These are phyloP conservation scores for Adansonia digitata DNA, from an alignment of 345 rosid genomes.

Conservation along the genomic window DNA sequence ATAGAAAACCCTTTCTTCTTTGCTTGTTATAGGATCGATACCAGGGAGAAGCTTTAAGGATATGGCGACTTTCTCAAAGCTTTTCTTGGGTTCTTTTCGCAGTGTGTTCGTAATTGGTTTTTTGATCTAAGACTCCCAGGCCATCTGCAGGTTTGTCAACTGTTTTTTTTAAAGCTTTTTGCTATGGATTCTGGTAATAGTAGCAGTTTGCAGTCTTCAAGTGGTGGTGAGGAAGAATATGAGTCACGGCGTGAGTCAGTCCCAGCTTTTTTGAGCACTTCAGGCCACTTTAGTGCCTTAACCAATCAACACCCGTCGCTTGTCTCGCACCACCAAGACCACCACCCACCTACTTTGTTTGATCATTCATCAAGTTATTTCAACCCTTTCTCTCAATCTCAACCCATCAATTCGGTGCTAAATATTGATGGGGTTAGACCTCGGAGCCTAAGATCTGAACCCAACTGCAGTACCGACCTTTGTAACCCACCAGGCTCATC, in stretches of 20 bases:
- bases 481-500: slow-evolving; percentile 11
- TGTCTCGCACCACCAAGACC: slow-evolving; percentile 18
- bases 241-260: slow-evolving; percentile 43
- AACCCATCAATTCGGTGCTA: slow-evolving; percentile 23
- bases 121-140: not conserved
- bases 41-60: not conserved
- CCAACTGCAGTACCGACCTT: slow-evolving; percentile 14
- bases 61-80: slow-evolving; percentile 19
- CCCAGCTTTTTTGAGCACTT: slow-evolving; percentile 33
- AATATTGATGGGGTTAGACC: slow-evolving; percentile 28
- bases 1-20: not conserved
- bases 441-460: slow-evolving; percentile 25
- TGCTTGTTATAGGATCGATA: not conserved
- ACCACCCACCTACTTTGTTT: slow-evolving; percentile 23
- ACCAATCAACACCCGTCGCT: slow-evolving; percentile 28
- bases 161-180: not conserved
- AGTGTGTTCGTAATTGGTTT: not conserved
- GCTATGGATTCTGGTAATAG: slow-evolving; percentile 77
- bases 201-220: slow-evolving; percentile 69
- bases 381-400: slow-evolving; percentile 32
- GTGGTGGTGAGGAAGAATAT: slow-evolving; percentile 64
- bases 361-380: slow-evolving; percentile 29
- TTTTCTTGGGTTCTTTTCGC: slow-evolving; percentile 15
- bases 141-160: not conserved
- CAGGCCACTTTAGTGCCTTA: slow-evolving; percentile 24